Conservation (phyloP, 306 rosid genomes). For the Medicago lupulina region DNA sequence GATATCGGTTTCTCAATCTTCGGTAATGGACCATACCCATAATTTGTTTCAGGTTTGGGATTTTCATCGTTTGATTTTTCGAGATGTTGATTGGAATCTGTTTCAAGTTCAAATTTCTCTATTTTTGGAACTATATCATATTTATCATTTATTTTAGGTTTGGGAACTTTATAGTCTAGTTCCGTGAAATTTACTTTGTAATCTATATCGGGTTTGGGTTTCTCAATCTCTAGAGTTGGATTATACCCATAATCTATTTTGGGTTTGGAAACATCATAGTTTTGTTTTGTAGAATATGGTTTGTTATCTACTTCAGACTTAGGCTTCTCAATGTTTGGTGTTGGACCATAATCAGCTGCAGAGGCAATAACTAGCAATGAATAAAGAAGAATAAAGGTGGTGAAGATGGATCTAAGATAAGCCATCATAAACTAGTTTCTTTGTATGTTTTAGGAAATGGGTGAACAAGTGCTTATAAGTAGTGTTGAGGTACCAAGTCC, state of each 20-base stretch:
- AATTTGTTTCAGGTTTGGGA: background rate
- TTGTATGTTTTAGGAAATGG: conserved; percentile 2
- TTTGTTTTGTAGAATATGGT: background rate
- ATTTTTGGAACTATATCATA: background rate
- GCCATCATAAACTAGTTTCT: conserved; percentile 31
- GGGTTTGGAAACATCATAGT: background rate
- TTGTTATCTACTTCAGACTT: background rate
- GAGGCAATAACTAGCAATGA: conserved; percentile 46
- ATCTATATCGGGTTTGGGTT: background rate
- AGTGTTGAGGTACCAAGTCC: conserved; percentile 1
- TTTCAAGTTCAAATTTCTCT: background rate
- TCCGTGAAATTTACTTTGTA: background rate
- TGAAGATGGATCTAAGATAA: conserved; percentile 18
- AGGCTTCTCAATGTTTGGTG: background rate
- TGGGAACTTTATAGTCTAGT: background rate
- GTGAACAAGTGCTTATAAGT: conserved; percentile 5
- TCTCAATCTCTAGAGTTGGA: background rate
- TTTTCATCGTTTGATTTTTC: background rate
- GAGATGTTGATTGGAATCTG: too few species aligned
- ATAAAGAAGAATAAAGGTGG: conserved; percentile 41
- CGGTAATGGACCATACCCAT: background rate
- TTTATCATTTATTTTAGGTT: background rate
- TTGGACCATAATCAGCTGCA: conserved; percentile 41
- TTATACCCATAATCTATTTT: background rate
- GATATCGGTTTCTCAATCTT: background rate